phyloP scores from a whole-genome alignment of 192 early-diverging fungal genomes.

The Gonapodya sp. region DNA sequence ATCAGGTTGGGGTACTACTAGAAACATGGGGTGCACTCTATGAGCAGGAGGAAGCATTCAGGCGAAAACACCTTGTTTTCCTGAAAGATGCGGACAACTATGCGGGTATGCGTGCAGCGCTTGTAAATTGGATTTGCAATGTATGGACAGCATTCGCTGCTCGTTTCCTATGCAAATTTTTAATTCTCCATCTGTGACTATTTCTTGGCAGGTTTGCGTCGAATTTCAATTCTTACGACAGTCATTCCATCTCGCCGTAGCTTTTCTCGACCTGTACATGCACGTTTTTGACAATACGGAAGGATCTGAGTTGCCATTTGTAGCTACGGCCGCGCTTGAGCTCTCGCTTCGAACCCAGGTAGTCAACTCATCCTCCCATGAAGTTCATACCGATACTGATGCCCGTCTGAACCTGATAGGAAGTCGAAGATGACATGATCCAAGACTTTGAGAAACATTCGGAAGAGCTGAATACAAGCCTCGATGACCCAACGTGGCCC shows the following conservation, averaged over 20 bases:
- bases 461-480: constrained; percentile 2
- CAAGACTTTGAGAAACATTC: constrained; percentile 1
- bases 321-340: not conserved
- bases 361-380: not conserved
- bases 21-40: not conserved
- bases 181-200: not conserved
- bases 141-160: too few species aligned
- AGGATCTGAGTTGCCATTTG: not conserved
- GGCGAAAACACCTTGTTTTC: not conserved
- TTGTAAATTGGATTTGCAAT: not conserved
- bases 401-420: not conserved
- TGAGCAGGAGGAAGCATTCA: not conserved
- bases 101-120: not conserved
- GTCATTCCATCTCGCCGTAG: not conserved
- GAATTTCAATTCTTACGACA: constrained; percentile 2
- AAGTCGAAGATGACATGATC: not conserved
- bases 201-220: not conserved
- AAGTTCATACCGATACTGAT: not conserved
- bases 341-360: not conserved
- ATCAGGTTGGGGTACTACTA: not conserved
- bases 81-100: not conserved
- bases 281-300: not conserved
- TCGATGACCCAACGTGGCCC: not conserved
- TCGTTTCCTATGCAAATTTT: not conserved
- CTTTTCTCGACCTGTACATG: constrained; percentile 1